phyloP scores from a whole-genome alignment of 2,329 filamentous ascomycete genomes.

The Atkinsonella hypoxylon region DNA sequence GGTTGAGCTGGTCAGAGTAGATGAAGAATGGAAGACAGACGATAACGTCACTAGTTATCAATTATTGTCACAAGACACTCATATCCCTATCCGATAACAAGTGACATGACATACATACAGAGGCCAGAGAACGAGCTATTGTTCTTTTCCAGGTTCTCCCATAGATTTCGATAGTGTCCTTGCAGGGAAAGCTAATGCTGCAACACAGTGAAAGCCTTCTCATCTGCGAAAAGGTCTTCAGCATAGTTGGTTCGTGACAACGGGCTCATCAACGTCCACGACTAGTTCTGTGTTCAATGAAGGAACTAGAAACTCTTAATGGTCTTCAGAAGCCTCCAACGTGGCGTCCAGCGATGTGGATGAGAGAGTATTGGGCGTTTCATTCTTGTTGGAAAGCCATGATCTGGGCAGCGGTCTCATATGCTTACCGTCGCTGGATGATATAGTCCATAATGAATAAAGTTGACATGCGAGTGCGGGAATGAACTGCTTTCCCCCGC shows the following conservation, averaged over 20 bases:
- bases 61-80: constrained; percentile 18
- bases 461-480: too few species aligned
- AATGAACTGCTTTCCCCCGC: too few species aligned
- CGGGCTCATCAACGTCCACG: constrained; percentile 9
- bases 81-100: constrained; percentile 18
- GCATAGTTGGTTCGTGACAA: not conserved
- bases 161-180: not conserved
- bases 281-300: not conserved
- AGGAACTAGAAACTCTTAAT: not conserved
- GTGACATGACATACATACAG: not conserved
- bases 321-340: too few species aligned
- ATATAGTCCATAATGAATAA: too few species aligned
- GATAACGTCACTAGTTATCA: constrained; percentile 24
- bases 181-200: not conserved
- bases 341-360: too few species aligned
- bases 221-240: not conserved
- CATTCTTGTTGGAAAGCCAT: too few species aligned
- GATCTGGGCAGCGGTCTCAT: too few species aligned
- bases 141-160: not conserved
- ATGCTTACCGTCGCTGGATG: too few species aligned
- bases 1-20: constrained; percentile 25
- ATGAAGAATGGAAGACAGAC: constrained; percentile 24
- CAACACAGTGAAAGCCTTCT: not conserved
- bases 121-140: not conserved
- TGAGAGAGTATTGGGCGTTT: too few species aligned